Percentiles rank a stretch among this genome's conserved stretches.
These are phyloP conservation scores for Raphanus hybrid DNA, from an alignment of 441 rosid species.

Conservation along the genomic window DNA sequence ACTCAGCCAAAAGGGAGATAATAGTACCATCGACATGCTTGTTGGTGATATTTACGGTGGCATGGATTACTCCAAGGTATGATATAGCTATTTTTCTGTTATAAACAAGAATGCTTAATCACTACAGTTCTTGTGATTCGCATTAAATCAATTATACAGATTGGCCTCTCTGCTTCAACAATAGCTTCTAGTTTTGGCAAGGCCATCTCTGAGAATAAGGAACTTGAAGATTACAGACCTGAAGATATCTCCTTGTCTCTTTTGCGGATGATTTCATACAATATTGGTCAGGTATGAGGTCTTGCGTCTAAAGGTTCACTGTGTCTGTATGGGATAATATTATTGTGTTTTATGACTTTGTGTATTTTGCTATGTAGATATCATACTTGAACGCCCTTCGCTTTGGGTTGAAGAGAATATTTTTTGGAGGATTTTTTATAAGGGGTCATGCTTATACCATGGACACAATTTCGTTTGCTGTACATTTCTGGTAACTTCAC, in stretches of 20 bases:
- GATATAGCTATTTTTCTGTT: not conserved
- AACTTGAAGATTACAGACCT: conserved; percentile 89
- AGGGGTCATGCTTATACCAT: conserved; percentile 96
- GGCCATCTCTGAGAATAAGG: conserved; percentile 90
- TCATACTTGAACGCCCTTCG: conserved; percentile 89
- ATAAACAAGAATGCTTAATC: conserved; percentile 10
- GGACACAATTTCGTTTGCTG: conserved; percentile 98
- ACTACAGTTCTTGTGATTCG: conserved; percentile 23
- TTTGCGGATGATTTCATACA: conserved; percentile 96
- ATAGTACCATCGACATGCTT: conserved; percentile 95
- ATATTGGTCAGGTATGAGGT: conserved; percentile 87
- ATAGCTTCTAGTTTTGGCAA: conserved; percentile 99
- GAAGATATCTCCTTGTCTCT: conserved; percentile 98
- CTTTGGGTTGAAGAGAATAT: conserved; percentile 85
- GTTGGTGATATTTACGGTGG: conserved; percentile 99
- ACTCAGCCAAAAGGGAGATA: conserved; percentile 98
- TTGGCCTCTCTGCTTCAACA: conserved; percentile 98
- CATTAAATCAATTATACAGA: conserved; percentile 47
- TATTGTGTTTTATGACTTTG: conserved; percentile 27
- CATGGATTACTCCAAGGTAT: conserved; percentile 95
- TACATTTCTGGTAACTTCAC: conserved; percentile 79
- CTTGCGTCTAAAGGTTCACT: conserved; percentile 5
- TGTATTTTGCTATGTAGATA: conserved; percentile 52
- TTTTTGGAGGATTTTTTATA: conserved; percentile 95
- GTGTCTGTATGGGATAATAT: not conserved